phyloP scores from a whole-genome alignment of 495 filamentous ascomycete genomes.

The Bacidia rubella region DNA sequence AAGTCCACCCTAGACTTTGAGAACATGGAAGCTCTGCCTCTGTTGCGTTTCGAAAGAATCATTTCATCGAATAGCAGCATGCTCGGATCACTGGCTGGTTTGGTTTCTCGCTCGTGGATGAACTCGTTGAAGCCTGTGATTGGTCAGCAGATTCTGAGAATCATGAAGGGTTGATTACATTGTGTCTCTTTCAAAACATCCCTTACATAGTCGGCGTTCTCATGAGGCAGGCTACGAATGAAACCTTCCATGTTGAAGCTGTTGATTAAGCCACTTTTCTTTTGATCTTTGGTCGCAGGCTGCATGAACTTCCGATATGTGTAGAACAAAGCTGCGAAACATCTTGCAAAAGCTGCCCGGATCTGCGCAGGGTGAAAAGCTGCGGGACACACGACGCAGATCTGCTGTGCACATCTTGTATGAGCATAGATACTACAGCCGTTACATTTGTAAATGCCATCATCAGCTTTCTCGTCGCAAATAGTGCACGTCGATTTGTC shows the following conservation, averaged over 20 bases:
- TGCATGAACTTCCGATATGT: slow-evolving; percentile 81
- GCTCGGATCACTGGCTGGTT: slow-evolving; percentile 44
- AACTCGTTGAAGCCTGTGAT: slow-evolving; percentile 81
- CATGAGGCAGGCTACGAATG: slow-evolving; percentile 74
- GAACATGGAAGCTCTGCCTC: slow-evolving; percentile 48
- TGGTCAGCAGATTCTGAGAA: slow-evolving; percentile 6
- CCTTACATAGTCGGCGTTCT: slow-evolving; percentile 76
- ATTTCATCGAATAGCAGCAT: slow-evolving; percentile 93
- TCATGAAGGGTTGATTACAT: slow-evolving; percentile 36
- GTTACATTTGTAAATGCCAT: slow-evolving; percentile 74
- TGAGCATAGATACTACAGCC: slow-evolving; percentile 69
- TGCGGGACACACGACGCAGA: slow-evolving; percentile 74
- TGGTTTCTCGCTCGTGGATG: slow-evolving; percentile 77
- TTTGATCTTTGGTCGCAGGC: slow-evolving; percentile 66
- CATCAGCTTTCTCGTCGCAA: slow-evolving; percentile 81
- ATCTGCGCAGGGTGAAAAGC: slow-evolving; percentile 88
- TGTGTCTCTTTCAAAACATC: slow-evolving; percentile 84
- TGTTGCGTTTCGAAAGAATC: slow-evolving; percentile 84
- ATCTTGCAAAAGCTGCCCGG: slow-evolving; percentile 84
- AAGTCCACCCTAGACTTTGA: slow-evolving; percentile 47
- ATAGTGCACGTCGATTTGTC: slow-evolving; percentile 60
- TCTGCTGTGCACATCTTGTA: slow-evolving; percentile 63
- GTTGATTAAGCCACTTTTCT: slow-evolving; percentile 75
- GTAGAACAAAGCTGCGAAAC: slow-evolving; percentile 86
- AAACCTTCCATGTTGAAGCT: slow-evolving; percentile 92